A percentile compares a stretch with the other conserved stretches of the same genome.
These are phyloP conservation scores for Herpotrichia juniperi DNA, from an alignment of 2,329 filamentous ascomycete genomes.

Conservation along the genomic window DNA sequence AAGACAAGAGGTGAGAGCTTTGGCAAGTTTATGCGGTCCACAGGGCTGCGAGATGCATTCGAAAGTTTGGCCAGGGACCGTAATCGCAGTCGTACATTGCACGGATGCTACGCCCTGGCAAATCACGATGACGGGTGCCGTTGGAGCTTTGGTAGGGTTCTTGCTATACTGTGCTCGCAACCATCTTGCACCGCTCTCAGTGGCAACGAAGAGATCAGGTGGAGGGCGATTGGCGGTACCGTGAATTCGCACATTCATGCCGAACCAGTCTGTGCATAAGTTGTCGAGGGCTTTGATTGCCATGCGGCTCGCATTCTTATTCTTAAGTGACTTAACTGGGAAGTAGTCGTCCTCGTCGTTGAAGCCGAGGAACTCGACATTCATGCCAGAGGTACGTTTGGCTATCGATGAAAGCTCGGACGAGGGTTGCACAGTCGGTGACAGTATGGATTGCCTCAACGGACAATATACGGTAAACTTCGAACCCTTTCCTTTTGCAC, in stretches of 20 bases:
- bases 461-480: constrained; percentile 45
- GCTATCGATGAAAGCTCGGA: constrained; percentile 25
- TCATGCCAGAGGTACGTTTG: constrained; percentile 37
- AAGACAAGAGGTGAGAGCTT: constrained; percentile 40
- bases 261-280: constrained; percentile 44
- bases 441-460: constrained; percentile 36
- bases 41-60: constrained; percentile 45
- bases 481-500: constrained; percentile 43
- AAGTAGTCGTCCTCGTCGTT: constrained; percentile 40
- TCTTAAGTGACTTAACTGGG: constrained; percentile 34
- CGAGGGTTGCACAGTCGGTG: constrained; percentile 30
- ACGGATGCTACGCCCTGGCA: constrained; percentile 43
- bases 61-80: constrained; percentile 40
- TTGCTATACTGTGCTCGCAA: constrained; percentile 34
- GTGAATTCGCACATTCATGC: constrained; percentile 31
- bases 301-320: constrained; percentile 37
- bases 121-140: constrained; percentile 39
- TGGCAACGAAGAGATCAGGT: constrained; percentile 39
- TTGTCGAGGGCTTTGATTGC: constrained; percentile 38
- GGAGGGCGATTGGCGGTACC: constrained; percentile 12
- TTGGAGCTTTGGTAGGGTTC: constrained; percentile 18
- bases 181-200: constrained; percentile 36
- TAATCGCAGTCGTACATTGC: constrained; percentile 42
- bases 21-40: constrained; percentile 47
- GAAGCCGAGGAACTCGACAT: constrained; percentile 40